phyloP scores from a whole-genome alignment of 1,284 basidiomycete genomes.

The Prillingera fragicola region DNA sequence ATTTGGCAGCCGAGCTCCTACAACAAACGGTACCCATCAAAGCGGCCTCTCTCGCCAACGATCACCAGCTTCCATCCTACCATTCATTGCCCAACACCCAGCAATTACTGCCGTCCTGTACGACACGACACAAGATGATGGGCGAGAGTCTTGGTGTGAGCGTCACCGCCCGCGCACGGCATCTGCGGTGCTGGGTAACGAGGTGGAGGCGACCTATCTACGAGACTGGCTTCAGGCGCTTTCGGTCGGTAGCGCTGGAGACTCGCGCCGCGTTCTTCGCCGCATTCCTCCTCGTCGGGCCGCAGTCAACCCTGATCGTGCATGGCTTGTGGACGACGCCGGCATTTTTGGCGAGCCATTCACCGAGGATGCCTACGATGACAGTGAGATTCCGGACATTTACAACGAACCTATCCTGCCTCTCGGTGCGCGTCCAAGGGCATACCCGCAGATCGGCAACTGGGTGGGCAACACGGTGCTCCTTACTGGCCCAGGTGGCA shows the following conservation, averaged over 20 bases:
- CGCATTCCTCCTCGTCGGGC: constrained; percentile 17
- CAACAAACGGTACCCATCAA: neutral
- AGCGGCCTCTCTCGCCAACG: neutral
- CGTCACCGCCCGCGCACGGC: constrained; percentile 70
- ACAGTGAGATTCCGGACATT: constrained; percentile 21
- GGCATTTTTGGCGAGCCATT: constrained; percentile 30
- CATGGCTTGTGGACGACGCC: constrained; percentile 48
- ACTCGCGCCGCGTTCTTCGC: constrained; percentile 36
- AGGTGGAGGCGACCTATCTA: constrained; percentile 65
- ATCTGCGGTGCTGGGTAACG: constrained; percentile 74
- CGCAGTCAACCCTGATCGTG: constrained; percentile 15
- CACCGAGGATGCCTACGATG: constrained; percentile 17
- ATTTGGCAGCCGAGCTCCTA: neutral
- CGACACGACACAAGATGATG: constrained; percentile 5
- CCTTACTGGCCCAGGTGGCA: constrained; percentile 72
- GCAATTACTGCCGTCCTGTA: constrained; percentile 23
- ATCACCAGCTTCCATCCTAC: constrained; percentile 1
- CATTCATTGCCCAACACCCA: constrained; percentile 26
- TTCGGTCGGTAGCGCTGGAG: constrained; percentile 50
- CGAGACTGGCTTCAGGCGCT: constrained; percentile 77
- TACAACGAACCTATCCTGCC: constrained; percentile 22
- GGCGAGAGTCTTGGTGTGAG: constrained; percentile 63
- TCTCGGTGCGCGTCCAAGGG: constrained; percentile 17
- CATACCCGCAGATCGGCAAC: constrained; percentile 28
- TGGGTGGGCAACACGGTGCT: constrained; percentile 75